Evolutionary conservation across 768 basidiomycete species (phyloP).

Genomic region (Calocybe cyanea): DNA sequence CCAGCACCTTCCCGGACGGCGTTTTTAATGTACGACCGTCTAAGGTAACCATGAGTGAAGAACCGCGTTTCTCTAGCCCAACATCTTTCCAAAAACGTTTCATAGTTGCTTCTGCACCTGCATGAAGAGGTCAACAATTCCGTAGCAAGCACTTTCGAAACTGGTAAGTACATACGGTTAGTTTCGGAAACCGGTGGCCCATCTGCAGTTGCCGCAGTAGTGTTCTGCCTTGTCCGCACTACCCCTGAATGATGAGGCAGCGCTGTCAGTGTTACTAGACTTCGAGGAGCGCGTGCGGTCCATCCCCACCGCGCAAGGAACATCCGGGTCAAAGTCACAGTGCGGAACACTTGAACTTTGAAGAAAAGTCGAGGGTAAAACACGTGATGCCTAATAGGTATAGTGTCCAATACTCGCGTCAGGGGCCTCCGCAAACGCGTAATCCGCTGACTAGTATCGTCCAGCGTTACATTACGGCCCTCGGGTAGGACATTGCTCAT

Average conservation of each 20-base stretch:
- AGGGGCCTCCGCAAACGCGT: neutral
- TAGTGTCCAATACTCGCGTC: neutral
- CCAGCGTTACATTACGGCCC: neutral
- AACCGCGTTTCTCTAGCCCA: conserved; percentile 57
- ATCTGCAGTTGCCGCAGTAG: conserved; percentile 29
- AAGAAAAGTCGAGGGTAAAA: conserved; percentile 11
- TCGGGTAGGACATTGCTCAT: neutral
- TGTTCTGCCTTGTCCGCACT: conserved; percentile 18
- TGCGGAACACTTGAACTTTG: neutral
- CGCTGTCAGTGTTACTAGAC: conserved; percentile 8
- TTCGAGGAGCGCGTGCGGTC: conserved; percentile 7
- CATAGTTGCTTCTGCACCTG: conserved; percentile 84
- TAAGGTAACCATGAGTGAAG: conserved; percentile 60
- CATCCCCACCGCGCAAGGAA: conserved; percentile 18
- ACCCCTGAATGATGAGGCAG: conserved; percentile 1
- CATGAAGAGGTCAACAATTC: neutral
- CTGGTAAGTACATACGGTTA: conserved; percentile 46
- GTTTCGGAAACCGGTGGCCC: conserved; percentile 54
- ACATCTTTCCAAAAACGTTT: conserved; percentile 95
- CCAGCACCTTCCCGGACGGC: conserved; percentile 72
- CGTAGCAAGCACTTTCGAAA: neutral
- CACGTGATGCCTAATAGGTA: conserved; percentile 20
- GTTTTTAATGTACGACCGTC: conserved; percentile 88
- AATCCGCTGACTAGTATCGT: neutral
- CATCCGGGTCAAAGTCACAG: conserved; percentile 16